Evolutionary conservation across 2,329 filamentous ascomycete genomes (phyloP), one percentile per base, ranked within the genome.

Genomic region (Fusarium praegraminearum): DNA sequence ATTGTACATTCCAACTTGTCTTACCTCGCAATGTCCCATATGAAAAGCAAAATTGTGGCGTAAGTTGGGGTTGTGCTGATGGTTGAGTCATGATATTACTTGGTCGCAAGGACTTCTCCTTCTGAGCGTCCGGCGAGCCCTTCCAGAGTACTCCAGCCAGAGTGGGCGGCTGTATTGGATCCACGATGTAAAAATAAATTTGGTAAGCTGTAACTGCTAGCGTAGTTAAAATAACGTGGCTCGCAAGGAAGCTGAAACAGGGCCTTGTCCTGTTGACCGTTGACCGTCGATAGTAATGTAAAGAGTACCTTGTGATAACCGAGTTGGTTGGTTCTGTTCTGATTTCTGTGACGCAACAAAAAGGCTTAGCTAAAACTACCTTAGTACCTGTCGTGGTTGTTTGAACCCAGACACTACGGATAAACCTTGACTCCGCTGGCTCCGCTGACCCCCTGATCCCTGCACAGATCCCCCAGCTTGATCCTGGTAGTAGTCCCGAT

Each of bases 1-100:
- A n/a, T 12, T 13, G 16, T 20, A 44, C 24, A 57, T 18, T 20
- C 22, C 3, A 35, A 33, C 16, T 16, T 7, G 35, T 35, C 83
- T 43, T 78, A 93, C 92, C 91, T 88, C 88, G 84, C 49, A 94
- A 81, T 20, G 88, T 85, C 47, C 86, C 84, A 55, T 90, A 89
- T 15, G 90, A 90, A 78, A 94, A 94, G 80, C 92, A 96, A 76
- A 94, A 93, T 78, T 92, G 90, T 45, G 90, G 91, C 63, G 87
- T 91, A 67, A 94, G 81, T 32, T 75, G 78, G 54, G 89, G 89
- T 59, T 79, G 77, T 13, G 75, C 60, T n/a, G 82, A 79, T 41
- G 81, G 79, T 63, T 82, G 79, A 45, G 81, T 80, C 85, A 87
- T 87, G 70, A 76, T 83, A 72, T 78, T 76, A 49, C 62, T 72